These are phyloP conservation scores for Hypoxylon crocopeplum DNA, from an alignment of 495 filamentous ascomycete species.

Conservation along the genomic window DNA sequence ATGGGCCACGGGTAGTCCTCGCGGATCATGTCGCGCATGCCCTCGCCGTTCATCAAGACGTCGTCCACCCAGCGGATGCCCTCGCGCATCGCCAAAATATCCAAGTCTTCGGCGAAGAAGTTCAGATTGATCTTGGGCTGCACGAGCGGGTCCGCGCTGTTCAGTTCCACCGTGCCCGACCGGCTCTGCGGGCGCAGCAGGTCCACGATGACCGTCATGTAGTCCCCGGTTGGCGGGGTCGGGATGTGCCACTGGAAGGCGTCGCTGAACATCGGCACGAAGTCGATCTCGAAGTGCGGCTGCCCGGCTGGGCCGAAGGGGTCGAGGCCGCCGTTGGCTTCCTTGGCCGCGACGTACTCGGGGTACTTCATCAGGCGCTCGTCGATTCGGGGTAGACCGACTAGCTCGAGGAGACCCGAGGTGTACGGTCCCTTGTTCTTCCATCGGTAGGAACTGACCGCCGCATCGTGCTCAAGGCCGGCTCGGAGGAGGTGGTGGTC, in stretches of 20 bases:
- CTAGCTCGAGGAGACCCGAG: slow-evolving; percentile 61
- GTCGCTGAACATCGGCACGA: slow-evolving; percentile 64
- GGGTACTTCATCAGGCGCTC: slow-evolving; percentile 54
- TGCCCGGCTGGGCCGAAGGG: slow-evolving; percentile 65
- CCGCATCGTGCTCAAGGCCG: slow-evolving; percentile 53
- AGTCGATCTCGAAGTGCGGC: slow-evolving; percentile 72
- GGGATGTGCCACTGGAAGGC: slow-evolving; percentile 72
- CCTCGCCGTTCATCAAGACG: slow-evolving; percentile 60
- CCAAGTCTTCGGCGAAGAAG: slow-evolving; percentile 63
- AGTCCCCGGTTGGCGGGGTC: slow-evolving; percentile 53
- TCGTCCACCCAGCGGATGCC: slow-evolving; percentile 63
- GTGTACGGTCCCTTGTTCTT: slow-evolving; percentile 58
- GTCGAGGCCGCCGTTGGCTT: slow-evolving; percentile 58
- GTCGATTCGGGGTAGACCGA: slow-evolving; percentile 65
- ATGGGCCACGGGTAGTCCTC: slow-evolving; percentile 67
- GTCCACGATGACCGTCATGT: slow-evolving; percentile 66
- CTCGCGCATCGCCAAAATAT: slow-evolving; percentile 63
- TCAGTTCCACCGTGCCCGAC: slow-evolving; percentile 58
- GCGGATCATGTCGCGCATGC: slow-evolving; percentile 62
- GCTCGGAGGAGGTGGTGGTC: slow-evolving; percentile 61
- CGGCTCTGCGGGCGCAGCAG: slow-evolving; percentile 62
- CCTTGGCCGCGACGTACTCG: slow-evolving; percentile 58
- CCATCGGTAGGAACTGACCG: slow-evolving; percentile 54
- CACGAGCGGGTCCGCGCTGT: slow-evolving; percentile 56
- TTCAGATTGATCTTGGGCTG: slow-evolving; percentile 67